Percentiles rank a stretch among this genome's conserved stretches.
Evolutionary conservation across 768 basidiomycete species (phyloP).

Genomic region (Paxillus rubicundulus): DNA sequence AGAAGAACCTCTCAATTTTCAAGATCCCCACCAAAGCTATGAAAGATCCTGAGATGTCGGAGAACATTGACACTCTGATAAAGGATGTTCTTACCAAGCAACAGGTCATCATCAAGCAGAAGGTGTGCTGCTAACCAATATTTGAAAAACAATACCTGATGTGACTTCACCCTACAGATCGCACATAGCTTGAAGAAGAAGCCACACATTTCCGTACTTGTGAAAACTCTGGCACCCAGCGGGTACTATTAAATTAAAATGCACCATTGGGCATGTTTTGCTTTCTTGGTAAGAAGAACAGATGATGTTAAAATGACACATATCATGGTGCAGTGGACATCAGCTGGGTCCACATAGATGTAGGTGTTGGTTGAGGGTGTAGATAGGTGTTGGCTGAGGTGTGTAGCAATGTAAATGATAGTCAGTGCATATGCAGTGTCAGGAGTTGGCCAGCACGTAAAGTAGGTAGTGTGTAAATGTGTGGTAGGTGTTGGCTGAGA

Average conservation of each 20-base stretch:
- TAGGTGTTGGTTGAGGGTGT: no score
- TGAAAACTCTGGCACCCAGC: neutral
- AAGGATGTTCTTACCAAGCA: neutral
- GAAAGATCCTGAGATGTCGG: neutral
- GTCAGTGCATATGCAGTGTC: no score
- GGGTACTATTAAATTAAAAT: neutral
- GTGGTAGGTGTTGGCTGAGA: no score
- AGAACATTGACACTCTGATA: neutral
- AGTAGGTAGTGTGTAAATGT: no score
- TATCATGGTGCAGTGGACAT: no score
- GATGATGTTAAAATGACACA: no score
- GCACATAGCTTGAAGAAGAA: neutral
- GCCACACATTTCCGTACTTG: neutral
- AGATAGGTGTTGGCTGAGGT: no score
- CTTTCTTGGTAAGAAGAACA: neutral
- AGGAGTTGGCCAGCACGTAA: no score
- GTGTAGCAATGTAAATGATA: no score
- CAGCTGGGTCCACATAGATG: no score
- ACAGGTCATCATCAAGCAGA: neutral
- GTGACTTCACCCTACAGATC: neutral
- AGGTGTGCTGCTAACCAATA: neutral
- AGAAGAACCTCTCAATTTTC: neutral
- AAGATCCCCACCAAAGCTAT: neutral
- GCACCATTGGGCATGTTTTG: neutral
- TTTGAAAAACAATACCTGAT: no score